A percentile compares a stretch with the other conserved stretches of the same genome.
Evolutionary conservation across 768 basidiomycete species (phyloP).

Genomic region (Pulveroboletus sp.): DNA sequence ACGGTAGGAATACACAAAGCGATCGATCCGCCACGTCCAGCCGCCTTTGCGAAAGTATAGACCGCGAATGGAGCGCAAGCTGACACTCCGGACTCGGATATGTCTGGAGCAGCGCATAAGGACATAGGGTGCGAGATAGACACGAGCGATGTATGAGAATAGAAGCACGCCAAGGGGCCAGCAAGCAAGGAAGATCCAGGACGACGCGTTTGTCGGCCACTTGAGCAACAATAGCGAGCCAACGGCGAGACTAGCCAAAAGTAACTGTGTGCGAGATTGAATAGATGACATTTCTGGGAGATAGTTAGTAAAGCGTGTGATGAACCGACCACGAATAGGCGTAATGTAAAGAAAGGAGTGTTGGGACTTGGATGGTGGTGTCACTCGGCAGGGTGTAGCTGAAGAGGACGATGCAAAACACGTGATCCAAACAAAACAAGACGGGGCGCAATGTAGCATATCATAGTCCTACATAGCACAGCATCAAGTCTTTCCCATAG

Average conservation of each 20-base stretch:
- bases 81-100: conserved; percentile 67
- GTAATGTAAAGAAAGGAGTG: conserved; percentile 3
- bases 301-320: not conserved
- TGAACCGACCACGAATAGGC: not conserved
- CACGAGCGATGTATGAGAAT: conserved; percentile 56
- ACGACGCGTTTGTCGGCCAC: conserved; percentile 24
- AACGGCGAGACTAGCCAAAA: conserved; percentile 12
- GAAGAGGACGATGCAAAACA: not conserved
- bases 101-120: conserved; percentile 54
- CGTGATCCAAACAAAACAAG: conserved; percentile 12
- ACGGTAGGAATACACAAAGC: conserved; percentile 57
- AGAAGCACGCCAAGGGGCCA: conserved; percentile 50
- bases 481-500: conserved; percentile 15
- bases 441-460: conserved; percentile 19
- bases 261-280: conserved; percentile 3
- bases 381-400: no score
- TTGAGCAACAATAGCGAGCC: conserved; percentile 9
- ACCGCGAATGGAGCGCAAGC: conserved; percentile 73
- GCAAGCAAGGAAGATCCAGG: conserved; percentile 40
- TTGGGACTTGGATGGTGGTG: not conserved
- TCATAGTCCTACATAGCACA: conserved; percentile 24
- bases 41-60: conserved; percentile 58
- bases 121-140: conserved; percentile 62
- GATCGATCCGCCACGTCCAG: conserved; percentile 58
- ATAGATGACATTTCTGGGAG: conserved; percentile 5